Evolutionary conservation across 2,329 filamentous ascomycete genomes (phyloP), one percentile per base, ranked within the genome.

Genomic region (Pseudocercospora cruenta): DNA sequence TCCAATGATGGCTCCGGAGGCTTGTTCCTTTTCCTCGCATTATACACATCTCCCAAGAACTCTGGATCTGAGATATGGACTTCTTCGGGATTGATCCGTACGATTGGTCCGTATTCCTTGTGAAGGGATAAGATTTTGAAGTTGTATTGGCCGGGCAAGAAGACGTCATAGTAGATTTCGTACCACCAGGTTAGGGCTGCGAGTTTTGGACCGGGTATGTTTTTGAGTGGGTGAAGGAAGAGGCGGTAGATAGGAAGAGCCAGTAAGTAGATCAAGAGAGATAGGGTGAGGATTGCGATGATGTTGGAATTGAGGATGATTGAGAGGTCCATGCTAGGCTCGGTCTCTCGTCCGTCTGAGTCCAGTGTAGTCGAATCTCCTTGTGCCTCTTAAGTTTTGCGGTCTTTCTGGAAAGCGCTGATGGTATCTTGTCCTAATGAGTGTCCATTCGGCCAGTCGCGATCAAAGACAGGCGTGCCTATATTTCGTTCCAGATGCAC

Each of bases 191-290:
- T 79, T 19, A 76, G 70, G 9, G 78, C 78, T 14, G 76, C 77
- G 5, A 78, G 64, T 47, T 69, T 74, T 0, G 78, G 77, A 1
- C 78, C 77, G 0, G 77, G 78, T 28, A 78, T 70, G 4, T 72
- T 70, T 21, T 75, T 69, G 14, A 79, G 66, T 19, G 77, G 77
- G 61, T 74, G 72, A 16, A 78, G 71, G 61, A 68, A 75, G 4
- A 79, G 69, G 21, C 76, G 70, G 63, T 74, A 75, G 57, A 67
- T 49, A 22, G 62, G 28, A 22, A 57, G 39, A 0, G 26, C 16
- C 12, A 64, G 22, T 16, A 62, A 19, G 53, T 66, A 68, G 7
- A 31, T 19, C 5, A 61, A 8, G 12, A 64, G 9, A 14, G 24
- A 57, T 12, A 24, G 14, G 6, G 24, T 57, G 14, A 59, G 36